A percentile compares a stretch with the other conserved stretches of the same genome.
These are phyloP conservation scores for Cyclotella choctawhatcheeana DNA, from an alignment of 108 stramenopile species.

Conservation along the genomic window DNA sequence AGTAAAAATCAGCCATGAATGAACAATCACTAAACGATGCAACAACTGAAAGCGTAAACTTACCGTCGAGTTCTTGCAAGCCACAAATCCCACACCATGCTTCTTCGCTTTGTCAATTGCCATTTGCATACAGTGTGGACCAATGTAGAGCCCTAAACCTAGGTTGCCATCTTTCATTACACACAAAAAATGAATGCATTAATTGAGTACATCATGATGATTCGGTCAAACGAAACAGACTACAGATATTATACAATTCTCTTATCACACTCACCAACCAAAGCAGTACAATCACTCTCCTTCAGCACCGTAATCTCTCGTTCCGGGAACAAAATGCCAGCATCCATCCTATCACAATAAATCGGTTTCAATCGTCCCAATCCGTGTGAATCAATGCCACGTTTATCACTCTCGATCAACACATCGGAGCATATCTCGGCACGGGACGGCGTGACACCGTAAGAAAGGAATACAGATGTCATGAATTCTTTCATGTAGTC, in stretches of 20 bases:
- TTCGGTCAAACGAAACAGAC: background rate
- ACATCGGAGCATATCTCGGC: constrained; percentile 68
- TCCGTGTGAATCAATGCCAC: constrained; percentile 76
- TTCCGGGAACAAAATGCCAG: constrained; percentile 59
- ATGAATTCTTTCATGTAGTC: constrained; percentile 71
- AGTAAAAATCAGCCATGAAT: background rate
- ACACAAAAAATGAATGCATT: background rate
- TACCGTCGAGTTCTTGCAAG: constrained; percentile 61
- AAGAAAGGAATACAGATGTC: constrained; percentile 61
- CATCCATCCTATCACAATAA: constrained; percentile 74
- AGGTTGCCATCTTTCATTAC: constrained; percentile 62
- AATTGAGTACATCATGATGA: background rate
- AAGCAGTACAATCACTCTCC: constrained; percentile 52
- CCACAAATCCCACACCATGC: constrained; percentile 67
- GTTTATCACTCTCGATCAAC: constrained; percentile 68
- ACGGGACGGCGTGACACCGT: constrained; percentile 52
- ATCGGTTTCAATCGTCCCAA: constrained; percentile 70
- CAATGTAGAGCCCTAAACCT: constrained; percentile 69
- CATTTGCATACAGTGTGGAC: constrained; percentile 73
- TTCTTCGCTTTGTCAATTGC: constrained; percentile 77
- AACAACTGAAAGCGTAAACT: too few species aligned
- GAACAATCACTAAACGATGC: too few species aligned
- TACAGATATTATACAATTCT: background rate
- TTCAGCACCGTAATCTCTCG: constrained; percentile 57
- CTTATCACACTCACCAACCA: constrained; percentile 13